Evolutionary conservation across 768 basidiomycete genomes (phyloP).

Genomic region (Lactarius akahatsu): DNA sequence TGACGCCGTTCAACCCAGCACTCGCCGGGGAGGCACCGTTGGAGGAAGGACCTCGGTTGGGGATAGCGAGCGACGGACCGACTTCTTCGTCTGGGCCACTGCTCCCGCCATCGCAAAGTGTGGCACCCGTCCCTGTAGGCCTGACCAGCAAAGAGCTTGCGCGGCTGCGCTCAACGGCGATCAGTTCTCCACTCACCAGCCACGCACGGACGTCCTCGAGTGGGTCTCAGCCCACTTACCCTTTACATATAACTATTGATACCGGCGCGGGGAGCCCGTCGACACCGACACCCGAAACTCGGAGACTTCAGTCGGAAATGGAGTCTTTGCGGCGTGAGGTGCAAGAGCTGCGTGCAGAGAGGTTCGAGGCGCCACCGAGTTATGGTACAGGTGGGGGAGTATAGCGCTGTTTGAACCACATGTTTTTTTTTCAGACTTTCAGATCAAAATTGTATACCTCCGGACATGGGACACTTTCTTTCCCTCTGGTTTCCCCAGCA

Average conservation of each 20-base stretch:
- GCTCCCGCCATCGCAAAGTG: background rate
- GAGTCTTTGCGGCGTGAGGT: constrained; percentile 33
- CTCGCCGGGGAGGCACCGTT: background rate
- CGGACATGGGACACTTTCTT: no score
- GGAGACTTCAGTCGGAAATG: constrained; percentile 30
- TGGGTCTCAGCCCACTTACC: background rate
- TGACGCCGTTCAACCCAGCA: background rate
- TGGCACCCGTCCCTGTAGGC: background rate
- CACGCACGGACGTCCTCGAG: no score
- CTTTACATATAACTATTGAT: no score
- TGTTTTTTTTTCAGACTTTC: no score
- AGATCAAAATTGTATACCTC: no score
- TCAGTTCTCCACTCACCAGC: background rate
- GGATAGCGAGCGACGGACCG: no score
- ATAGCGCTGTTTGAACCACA: no score
- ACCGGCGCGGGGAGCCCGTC: background rate
- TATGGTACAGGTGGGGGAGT: constrained; percentile 17
- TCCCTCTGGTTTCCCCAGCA: no score
- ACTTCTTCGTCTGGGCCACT: no score
- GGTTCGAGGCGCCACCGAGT: constrained; percentile 33
- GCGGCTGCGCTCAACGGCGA: constrained; percentile 5
- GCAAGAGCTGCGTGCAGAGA: constrained; percentile 32
- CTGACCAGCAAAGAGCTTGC: constrained; percentile 22
- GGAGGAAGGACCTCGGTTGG: background rate
- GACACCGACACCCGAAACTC: background rate